These are phyloP conservation scores for Pseudogymnoascus sp. DNA, from an alignment of 2,329 filamentous ascomycete genomes.

Conservation along the genomic window DNA sequence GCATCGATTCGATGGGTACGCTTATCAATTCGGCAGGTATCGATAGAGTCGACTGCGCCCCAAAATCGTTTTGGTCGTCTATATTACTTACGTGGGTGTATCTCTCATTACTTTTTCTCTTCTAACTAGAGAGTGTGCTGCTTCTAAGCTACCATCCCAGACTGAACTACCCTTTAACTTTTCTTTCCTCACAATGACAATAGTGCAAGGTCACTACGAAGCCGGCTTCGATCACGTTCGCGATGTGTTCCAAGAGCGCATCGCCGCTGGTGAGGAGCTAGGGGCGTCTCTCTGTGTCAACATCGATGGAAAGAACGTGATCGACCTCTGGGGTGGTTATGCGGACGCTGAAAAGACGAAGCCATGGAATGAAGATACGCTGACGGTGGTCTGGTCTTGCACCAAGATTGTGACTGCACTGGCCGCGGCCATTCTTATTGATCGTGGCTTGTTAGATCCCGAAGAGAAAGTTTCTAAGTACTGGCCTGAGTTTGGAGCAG, in stretches of 20 bases:
- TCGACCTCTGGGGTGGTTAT: constrained; percentile 41
- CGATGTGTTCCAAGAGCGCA: constrained; percentile 28
- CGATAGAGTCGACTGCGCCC: too few relatives aligned
- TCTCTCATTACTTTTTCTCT: too few relatives aligned
- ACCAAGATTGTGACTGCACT: constrained; percentile 35
- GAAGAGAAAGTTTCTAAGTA: too few relatives aligned
- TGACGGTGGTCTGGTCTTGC: constrained; percentile 33
- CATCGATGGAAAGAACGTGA: constrained; percentile 34
- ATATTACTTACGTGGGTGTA: too few relatives aligned
- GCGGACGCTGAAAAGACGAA: constrained; percentile 25
- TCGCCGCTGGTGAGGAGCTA: constrained; percentile 35
- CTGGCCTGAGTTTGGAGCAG: too few relatives aligned
- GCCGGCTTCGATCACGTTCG: constrained; percentile 32
- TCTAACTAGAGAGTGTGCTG: too few relatives aligned
- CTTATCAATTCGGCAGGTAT: too few relatives aligned
- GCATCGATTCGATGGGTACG: too few relatives aligned
- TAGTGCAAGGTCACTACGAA: constrained; percentile 32
- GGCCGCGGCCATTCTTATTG: constrained; percentile 33
- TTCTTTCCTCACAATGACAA: constrained; percentile 14
- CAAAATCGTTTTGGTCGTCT: too few relatives aligned
- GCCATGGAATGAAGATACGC: constrained; percentile 35
- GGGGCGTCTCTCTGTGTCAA: constrained; percentile 39
- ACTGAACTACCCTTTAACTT: too few relatives aligned
- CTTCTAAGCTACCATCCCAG: too few relatives aligned
- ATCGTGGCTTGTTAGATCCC: constrained; percentile 30